Evolutionary conservation across 139 green algal genomes (phyloP), one percentile per base, ranked within the genome.

Genomic region (Pedinophyceae sp.): DNA sequence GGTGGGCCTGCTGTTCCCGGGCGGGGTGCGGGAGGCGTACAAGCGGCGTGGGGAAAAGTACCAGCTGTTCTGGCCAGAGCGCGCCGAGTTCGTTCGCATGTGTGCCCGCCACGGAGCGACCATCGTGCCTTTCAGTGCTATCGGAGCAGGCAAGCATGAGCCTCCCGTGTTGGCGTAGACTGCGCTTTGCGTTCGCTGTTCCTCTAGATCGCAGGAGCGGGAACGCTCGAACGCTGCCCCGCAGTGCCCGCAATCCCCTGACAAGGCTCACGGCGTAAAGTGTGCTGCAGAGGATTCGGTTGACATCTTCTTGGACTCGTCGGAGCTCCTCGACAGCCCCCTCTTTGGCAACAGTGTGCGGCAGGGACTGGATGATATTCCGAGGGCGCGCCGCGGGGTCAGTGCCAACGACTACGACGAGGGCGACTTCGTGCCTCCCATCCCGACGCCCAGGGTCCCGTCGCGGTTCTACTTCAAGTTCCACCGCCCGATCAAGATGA

Each of bases 1-100:
- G n/a, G n/a, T n/a, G n/a, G n/a, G n/a, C n/a, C 75, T 97, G 59
- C 70, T 97, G 19, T 96, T 86, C 63, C 89, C 89, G 3, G 87
- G 86, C 1, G 86, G 83, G 0, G 78, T 76, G 24, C 54, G 80
- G 6, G 34, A 84, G 70, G 82, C 80, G 2, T 81, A 79, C 59
- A 85, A 87, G 65, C 29, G 52, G 18, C 74, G 67, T 30, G 71
- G 77, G 13, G 83, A 97, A 63, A 69, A 90, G 52, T 97, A 97
- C 75, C 58, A 87, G 60, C 68, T 97, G 0, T 75, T 94, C 45
- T 97, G 89, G 89, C 86, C 90, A 4, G 56, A 82, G 30, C 70
- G 75, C 26, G 50, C 71, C 17, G 90, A 97, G 69, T 94, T 96
- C 73, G 79, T 96, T 23, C 71, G 85, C 39, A 87, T 94, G 76